These are phyloP conservation scores for Tuber brumale DNA, from an alignment of 495 filamentous ascomycete species.

Conservation along the genomic window DNA sequence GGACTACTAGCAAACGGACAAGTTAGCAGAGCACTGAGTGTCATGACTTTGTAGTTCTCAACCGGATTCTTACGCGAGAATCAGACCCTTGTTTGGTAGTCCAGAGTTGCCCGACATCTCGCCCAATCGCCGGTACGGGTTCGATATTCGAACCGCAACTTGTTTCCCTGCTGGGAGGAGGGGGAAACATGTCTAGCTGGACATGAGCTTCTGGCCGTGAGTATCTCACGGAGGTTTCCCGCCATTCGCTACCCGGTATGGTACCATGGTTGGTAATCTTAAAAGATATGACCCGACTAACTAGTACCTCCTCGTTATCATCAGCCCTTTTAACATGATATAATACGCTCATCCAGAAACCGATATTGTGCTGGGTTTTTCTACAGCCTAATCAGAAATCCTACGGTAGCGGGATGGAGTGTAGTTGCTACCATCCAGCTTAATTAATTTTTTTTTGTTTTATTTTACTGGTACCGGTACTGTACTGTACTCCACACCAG, in stretches of 20 bases:
- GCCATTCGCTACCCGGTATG: neutral
- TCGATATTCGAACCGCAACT: neutral
- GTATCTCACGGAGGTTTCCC: neutral
- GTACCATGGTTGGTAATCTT: neutral
- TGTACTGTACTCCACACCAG: neutral
- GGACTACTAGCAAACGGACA: neutral
- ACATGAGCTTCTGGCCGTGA: neutral
- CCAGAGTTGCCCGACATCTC: neutral
- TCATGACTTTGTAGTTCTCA: neutral
- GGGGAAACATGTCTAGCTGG: neutral
- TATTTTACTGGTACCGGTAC: neutral
- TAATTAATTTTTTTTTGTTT: neutral
- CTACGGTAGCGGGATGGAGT: neutral
- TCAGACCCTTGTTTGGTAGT: neutral
- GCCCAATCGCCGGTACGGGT: neutral
- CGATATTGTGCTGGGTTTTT: neutral
- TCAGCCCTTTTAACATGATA: neutral
- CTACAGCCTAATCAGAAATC: neutral
- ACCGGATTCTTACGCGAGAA: neutral
- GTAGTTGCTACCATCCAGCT: neutral
- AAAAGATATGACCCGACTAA: neutral
- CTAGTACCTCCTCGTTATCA: neutral
- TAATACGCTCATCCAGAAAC: neutral
- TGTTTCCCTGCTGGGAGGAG: neutral
- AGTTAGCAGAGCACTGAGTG: neutral